Percentiles rank a stretch among this genome's conserved stretches.
Conservation (phyloP, 352 stramenopile genomes). For the Salisapilia sapeloensis region DNA sequence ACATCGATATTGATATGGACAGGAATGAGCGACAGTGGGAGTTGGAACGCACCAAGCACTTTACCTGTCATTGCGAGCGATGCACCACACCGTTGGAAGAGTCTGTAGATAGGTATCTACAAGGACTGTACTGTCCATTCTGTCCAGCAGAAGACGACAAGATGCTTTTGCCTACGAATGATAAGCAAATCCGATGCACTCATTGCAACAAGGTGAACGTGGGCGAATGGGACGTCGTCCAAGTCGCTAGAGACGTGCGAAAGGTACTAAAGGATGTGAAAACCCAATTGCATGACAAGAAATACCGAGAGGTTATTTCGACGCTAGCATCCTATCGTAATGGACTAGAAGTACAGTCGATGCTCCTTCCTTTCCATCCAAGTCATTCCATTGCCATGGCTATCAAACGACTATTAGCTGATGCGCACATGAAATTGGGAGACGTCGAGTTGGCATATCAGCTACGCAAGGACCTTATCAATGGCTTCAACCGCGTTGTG, state of each 20-base stretch:
- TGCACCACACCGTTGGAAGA: slow-evolving; percentile 11
- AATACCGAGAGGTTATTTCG: slow-evolving; percentile 10
- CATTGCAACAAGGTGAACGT: slow-evolving; percentile 3
- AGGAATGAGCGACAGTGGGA: slow-evolving; percentile 12
- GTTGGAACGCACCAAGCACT: slow-evolving; percentile 24
- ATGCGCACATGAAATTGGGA: slow-evolving; percentile 22
- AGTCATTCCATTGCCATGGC: slow-evolving; percentile 15
- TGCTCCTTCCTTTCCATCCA: slow-evolving; percentile 10
- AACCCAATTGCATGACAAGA: slow-evolving; percentile 10
- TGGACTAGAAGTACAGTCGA: slow-evolving; percentile 8
- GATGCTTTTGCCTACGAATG: slow-evolving; percentile 7
- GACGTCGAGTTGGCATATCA: slow-evolving; percentile 12
- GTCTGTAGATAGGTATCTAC: slow-evolving; percentile 17
- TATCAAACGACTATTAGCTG: slow-evolving; percentile 9
- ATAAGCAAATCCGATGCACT: slow-evolving; percentile 10
- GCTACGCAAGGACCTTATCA: slow-evolving; percentile 9
- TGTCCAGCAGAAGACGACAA: slow-evolving; percentile 8
- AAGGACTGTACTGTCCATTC: slow-evolving; percentile 13
- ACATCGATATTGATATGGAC: slow-evolving; percentile 27
- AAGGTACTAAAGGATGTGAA: slow-evolving; percentile 11
- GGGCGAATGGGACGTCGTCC: slow-evolving; percentile 5
- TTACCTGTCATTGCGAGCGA: slow-evolving; percentile 22
- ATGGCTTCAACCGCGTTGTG: slow-evolving; percentile 9
- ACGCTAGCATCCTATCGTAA: slow-evolving; percentile 6
- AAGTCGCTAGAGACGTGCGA: slow-evolving; percentile 4